Evolutionary conservation across 208 protist species (phyloP), one percentile per base, ranked within the genome.

Genomic region (Herpetomonas samuelpessoai): DNA sequence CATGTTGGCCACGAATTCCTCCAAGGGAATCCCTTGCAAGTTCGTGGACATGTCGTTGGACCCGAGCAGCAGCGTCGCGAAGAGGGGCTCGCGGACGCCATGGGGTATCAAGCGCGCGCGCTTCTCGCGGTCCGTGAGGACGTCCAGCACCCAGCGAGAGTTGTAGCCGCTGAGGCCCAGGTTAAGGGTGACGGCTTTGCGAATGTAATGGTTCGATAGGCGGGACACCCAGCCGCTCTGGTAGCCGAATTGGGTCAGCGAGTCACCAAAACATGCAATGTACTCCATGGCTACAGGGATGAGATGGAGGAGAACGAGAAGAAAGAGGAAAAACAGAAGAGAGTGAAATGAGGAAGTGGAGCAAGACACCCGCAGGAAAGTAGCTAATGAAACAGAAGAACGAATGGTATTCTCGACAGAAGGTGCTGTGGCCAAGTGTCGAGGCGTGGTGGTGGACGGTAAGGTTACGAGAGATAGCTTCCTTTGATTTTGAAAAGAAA

Each of bases 91-190:
- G 16, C 26, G 21, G 30, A 71, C 50, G 31, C 57, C 58, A 27
- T 46, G n/a, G 3, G 73, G 81, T 18, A 83, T 64, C 14, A 76
- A 18, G 25, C 25, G 18, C 4, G 57, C 38, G 10, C 63, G 69
- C 14, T 44, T 30, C 45, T 18, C 57, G 18, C 66, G 66, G 24
- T 78, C 64, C 14, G 29, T 52, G 46, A 79, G 47, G 24, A 79
- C 50, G 24, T 75, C 65, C 45, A 74, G 57, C 28, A 84, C 12
- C 76, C 73, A 85, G 10, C 65, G 71, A 1, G 76, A 73, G 70
- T 85, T 87, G 70, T 87, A 91, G 1, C 79, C 79, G 49, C 79
- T 83, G 19, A 91, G 53, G 22, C 83, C 83, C 38, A 73, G 66
- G 58, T 85, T 85, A 25, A 91, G 26, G 3, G 86, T 76, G 56